Base-by-base conservation (phyloP, 768 basidiomycete species). In the Guyanaporus albipodus region DNA sequence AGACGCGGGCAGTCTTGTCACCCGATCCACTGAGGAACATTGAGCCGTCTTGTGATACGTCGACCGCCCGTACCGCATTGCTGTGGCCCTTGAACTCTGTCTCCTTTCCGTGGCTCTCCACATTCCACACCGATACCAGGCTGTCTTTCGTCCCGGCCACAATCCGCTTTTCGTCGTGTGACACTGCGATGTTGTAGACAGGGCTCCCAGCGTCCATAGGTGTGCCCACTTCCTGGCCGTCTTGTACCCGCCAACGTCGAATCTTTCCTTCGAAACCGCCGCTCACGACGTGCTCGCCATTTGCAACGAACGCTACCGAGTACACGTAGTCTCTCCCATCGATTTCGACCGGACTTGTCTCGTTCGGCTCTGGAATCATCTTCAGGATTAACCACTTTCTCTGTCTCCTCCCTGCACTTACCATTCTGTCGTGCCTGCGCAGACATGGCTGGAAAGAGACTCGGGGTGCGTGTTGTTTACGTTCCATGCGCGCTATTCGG, bases 41-140 rank as follows among this genome's bases (percentile, higher is more conserved):
- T 6, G 32, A 27, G n/a, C 17, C 43, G 5, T 55, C 52, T 2
- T 33, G 44, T 0, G 42, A 49, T 10, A 54, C 4, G 33, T 54
- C 54, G 3, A 54, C 41, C 0, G 43, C 27, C 2, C 22, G 6
- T 2, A 48, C 41, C 2, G 0, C 3, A 3, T 6, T 3, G 7
- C 0, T 9, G 17, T 40, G 38, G 4, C 2, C 46, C 15, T 24
- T n/a, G 11, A 43, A 38, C 6, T 44, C 29, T 15, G 8, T 3
- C 24, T 29, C 28, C 8, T 40, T 24, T 3, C 28, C 8, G 36
- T 34, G 27, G 10, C 17, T 38, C 29, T 42, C 23, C 5, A 26
- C 31, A 18, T 46, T 22, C 52, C 49, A 50, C 17, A 53, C 48
- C 2, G 2, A 32, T 17, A 50, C 34, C 32, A 12, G 3, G 19